Percentiles rank a stretch among this genome's conserved stretches.
phyloP scores from a whole-genome alignment of 257 asterid species.

The Solanum pinnatisectum region DNA sequence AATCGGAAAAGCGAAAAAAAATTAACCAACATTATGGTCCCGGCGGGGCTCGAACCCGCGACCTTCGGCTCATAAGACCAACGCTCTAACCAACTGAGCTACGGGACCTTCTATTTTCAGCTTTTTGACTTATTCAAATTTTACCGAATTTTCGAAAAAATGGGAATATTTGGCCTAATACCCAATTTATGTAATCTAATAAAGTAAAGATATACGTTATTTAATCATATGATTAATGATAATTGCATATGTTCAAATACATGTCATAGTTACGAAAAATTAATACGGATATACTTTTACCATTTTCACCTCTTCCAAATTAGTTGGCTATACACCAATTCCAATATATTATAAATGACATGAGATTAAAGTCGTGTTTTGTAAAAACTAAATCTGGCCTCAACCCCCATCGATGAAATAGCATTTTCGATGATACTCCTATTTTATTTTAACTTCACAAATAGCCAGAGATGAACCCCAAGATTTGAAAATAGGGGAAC shows the following conservation, averaged over 20 bases:
- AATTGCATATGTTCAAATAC: not conserved
- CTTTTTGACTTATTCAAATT: not conserved
- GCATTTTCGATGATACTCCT: not conserved
- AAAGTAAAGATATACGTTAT: not conserved
- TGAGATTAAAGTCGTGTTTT: not conserved
- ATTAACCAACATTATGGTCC: conserved; percentile 28
- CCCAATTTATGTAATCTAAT: not conserved
- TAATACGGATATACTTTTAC: not conserved
- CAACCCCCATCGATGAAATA: not conserved
- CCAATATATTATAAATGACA: not conserved
- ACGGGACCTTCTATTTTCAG: conserved; percentile 44
- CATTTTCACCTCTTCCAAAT: not conserved
- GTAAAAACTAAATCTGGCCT: not conserved
- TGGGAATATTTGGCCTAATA: not conserved
- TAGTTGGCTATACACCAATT: not conserved
- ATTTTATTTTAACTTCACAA: no score
- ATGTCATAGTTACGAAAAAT: no score
- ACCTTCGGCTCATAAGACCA: conserved; percentile 99
- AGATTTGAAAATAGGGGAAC: no score
- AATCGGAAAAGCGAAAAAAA: no score
- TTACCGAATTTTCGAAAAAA: not conserved
- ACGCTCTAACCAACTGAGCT: conserved; percentile 99
- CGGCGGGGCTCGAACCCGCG: conserved; percentile 99
- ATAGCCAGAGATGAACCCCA: not conserved
- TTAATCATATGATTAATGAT: no score